Percentiles rank a stretch among this genome's conserved stretches.
phyloP scores from a whole-genome alignment of 2,329 filamentous ascomycete species.

The Alternaria longipes region DNA sequence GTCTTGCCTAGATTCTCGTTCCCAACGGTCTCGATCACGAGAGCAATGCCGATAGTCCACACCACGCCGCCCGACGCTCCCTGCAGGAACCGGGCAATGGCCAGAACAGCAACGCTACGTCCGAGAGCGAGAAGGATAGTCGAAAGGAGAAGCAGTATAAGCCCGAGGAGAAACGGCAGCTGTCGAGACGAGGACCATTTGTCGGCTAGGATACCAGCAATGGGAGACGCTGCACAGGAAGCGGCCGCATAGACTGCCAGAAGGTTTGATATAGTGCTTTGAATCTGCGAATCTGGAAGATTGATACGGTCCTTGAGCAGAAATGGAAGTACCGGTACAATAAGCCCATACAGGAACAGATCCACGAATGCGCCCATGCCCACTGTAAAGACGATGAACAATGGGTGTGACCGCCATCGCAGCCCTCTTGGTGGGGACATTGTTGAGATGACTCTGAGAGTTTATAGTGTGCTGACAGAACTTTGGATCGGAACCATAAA shows the following conservation, averaged over 20 bases:
- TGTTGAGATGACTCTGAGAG: neutral
- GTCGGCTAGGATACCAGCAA: constrained; percentile 66
- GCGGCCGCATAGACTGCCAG: constrained; percentile 65
- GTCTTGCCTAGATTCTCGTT: constrained; percentile 67
- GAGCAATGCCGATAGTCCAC: constrained; percentile 67
- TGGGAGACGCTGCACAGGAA: constrained; percentile 60
- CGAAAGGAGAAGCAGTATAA: constrained; percentile 62
- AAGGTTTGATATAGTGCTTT: constrained; percentile 63
- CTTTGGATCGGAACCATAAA: neutral
- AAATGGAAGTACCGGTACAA: constrained; percentile 68
- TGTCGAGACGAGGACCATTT: constrained; percentile 60
- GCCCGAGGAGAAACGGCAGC: constrained; percentile 66
- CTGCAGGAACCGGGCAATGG: constrained; percentile 65
- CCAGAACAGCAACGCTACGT: constrained; percentile 57
- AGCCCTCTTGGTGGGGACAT: constrained; percentile 46
- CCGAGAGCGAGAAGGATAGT: constrained; percentile 66
- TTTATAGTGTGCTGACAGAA: neutral
- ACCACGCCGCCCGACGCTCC: constrained; percentile 67
- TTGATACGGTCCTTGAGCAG: constrained; percentile 63
- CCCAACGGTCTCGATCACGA: constrained; percentile 68
- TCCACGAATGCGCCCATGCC: constrained; percentile 66
- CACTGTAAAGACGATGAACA: constrained; percentile 68
- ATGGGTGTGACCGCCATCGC: constrained; percentile 65
- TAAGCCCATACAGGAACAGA: constrained; percentile 67
- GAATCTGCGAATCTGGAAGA: constrained; percentile 59